Base-by-base conservation (phyloP, 2,329 filamentous ascomycete species). In the Pseudogymnoascus sp. region DNA sequence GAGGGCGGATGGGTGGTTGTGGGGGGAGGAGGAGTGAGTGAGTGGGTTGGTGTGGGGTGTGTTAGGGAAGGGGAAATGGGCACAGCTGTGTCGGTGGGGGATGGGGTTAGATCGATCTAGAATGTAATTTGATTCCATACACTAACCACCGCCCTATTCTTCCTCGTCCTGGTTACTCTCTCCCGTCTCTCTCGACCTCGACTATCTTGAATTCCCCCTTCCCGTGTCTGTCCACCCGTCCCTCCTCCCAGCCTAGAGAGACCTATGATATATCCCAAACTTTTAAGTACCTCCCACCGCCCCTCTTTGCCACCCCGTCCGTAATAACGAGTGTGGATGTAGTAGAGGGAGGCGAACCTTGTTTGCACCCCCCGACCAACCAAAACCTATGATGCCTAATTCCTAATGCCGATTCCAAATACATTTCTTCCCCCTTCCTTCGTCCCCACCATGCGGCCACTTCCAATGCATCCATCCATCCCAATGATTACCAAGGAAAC, bases 1-100 rank as follows among this genome's bases (percentile, higher is more conserved):
- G 16, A 28, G 21, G 11, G 34, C 31, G 54, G 66, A 65, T 57
- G 43, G 16, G 25, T 67, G 28, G 43, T 45, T 66, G 28, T 64
- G 64, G 57, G 65, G 43, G 16, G 68, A 69, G 62, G 65, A 60
- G 60, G 39, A 64, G 48, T 69, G 23, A 66, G 64, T 28, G 25
- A 28, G 65, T 57, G 43, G 16, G 19, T 67, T n/a, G 43, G 23
- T 66, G 21, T 62, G 64, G 57, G 65, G 43, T n/a, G 16, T 16
- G 8, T 21, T 34, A 13, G 68, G 69, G 62, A 64, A 60, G 60
- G 39, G 63, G 43, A 66, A 62, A 41, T 28, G 14, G 14, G 21
- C 8, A 23, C 16, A 23, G 11, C 11, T 19, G 14, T 16, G 2
- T 4, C 21, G n/a, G 62, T 57, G 41, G 64, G 34, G 25, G 7